Conservation (phyloP, 768 basidiomycete species). For the Kwoniella mangroviensis region DNA sequence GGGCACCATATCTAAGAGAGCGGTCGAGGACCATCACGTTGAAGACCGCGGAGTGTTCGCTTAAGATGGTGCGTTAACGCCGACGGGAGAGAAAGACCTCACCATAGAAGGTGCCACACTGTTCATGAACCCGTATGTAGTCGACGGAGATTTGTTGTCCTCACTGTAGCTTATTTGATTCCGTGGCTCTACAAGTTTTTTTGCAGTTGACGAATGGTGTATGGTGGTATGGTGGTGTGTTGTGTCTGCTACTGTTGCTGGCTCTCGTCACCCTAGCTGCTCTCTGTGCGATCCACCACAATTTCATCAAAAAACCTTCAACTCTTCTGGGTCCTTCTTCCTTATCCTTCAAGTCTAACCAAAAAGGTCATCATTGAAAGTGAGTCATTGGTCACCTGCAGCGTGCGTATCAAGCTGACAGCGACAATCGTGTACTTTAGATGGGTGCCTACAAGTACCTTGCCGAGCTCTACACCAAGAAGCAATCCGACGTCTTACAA, state of each 20-base stretch:
- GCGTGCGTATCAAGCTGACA: not conserved
- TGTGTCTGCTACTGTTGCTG: not conserved
- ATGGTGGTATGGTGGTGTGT: slow-evolving; percentile 4
- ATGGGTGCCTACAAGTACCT: slow-evolving; percentile 72
- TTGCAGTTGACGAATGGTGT: not conserved
- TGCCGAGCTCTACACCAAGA: slow-evolving; percentile 94
- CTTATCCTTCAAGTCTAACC: slow-evolving; percentile 30
- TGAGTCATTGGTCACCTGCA: slow-evolving; percentile 4
- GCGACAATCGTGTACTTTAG: slow-evolving; percentile 17
- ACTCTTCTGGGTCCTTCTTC: slow-evolving; percentile 3
- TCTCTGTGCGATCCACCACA: slow-evolving; percentile 3
- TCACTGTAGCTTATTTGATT: slow-evolving; percentile 6
- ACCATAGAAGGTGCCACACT: not conserved
- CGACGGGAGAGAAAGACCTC: not conserved
- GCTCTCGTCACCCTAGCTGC: slow-evolving; percentile 13
- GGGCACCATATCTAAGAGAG: not conserved
- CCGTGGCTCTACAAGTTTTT: not conserved
- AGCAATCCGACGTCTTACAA: slow-evolving; percentile 72
- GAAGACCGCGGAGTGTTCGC: not conserved
- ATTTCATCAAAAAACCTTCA: not conserved
- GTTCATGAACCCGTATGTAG: not conserved
- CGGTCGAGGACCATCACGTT: not conserved
- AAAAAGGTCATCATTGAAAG: slow-evolving; percentile 26
- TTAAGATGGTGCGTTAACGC: slow-evolving; percentile 5
- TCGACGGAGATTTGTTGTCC: not conserved